Percentiles rank a stretch among this genome's conserved stretches.
Conservation (phyloP, 768 basidiomycete genomes). For the Mycena maculata region DNA sequence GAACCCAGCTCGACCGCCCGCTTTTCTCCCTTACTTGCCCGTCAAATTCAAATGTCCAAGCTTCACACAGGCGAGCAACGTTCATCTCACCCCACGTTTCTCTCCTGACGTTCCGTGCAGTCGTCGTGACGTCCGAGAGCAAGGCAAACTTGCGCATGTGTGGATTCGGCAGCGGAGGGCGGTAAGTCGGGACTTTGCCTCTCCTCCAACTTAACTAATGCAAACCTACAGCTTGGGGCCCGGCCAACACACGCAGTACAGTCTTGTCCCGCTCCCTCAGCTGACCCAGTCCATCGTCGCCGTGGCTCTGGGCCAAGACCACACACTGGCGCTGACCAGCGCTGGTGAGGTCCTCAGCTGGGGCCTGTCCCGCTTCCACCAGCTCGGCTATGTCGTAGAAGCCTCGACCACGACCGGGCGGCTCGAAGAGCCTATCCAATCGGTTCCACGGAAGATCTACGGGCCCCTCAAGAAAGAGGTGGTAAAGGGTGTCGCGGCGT, state of each 20-base stretch:
- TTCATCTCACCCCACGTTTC: not conserved
- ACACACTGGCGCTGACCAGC: slow-evolving; percentile 87
- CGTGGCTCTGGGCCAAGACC: slow-evolving; percentile 93
- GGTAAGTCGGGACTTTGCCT: slow-evolving; percentile 56
- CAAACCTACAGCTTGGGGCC: slow-evolving; percentile 69
- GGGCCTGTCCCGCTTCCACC: slow-evolving; percentile 90
- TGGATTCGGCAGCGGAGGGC: slow-evolving; percentile 90
- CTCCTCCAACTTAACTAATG: slow-evolving; percentile 6
- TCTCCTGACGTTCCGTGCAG: slow-evolving; percentile 42
- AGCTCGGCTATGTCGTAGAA: slow-evolving; percentile 90
- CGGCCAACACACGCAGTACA: slow-evolving; percentile 82
- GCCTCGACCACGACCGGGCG: slow-evolving; percentile 50
- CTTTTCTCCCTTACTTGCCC: slow-evolving; percentile 73
- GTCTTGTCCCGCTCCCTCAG: slow-evolving; percentile 69
- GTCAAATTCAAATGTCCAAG: slow-evolving; percentile 83
- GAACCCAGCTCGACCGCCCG: slow-evolving; percentile 47
- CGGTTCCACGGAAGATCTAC: slow-evolving; percentile 77
- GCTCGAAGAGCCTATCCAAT: slow-evolving; percentile 81
- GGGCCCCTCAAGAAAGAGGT: slow-evolving; percentile 82
- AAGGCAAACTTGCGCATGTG: slow-evolving; percentile 84
- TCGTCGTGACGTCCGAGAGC: slow-evolving; percentile 77
- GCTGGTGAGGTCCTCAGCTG: slow-evolving; percentile 89
- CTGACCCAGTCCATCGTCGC: slow-evolving; percentile 67
- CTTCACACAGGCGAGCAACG: slow-evolving; percentile 79
- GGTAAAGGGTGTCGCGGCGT: slow-evolving; percentile 87